phyloP scores from a whole-genome alignment of 176 grass and related monocot species.

The Juncus effusus region DNA sequence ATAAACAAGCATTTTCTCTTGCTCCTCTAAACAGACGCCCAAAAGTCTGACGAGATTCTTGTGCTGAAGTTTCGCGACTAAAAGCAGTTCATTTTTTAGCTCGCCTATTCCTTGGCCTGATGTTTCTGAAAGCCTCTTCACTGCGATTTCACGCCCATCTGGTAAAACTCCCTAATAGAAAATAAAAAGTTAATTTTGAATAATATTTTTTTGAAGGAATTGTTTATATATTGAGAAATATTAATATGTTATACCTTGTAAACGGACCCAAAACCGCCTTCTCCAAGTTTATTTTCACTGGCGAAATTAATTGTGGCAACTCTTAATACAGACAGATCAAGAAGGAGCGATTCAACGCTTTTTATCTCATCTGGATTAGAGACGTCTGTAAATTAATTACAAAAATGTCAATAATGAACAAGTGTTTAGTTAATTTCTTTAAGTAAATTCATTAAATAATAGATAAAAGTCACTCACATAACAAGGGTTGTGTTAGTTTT shows the following conservation, averaged over 20 bases:
- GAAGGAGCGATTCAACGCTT: constrained; percentile 31
- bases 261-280: constrained; percentile 62
- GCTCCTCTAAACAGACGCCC: constrained; percentile 31
- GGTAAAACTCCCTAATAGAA: constrained; percentile 19
- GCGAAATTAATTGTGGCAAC: constrained; percentile 48
- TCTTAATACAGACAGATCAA: constrained; percentile 35
- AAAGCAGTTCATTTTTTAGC: constrained; percentile 30
- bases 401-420: constrained; percentile 5
- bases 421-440: neutral
- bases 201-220: neutral
- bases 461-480: constrained; percentile 1
- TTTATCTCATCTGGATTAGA: constrained; percentile 23
- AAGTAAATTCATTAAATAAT: neutral
- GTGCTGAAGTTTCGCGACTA: constrained; percentile 35
- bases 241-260: constrained; percentile 35
- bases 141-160: constrained; percentile 29
- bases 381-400: constrained; percentile 12
- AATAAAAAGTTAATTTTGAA: neutral
- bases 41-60: constrained; percentile 33
- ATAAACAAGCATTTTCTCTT: constrained; percentile 33
- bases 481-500: neutral
- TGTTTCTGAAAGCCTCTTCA: constrained; percentile 18
- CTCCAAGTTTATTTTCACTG: constrained; percentile 50
- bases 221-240: too few relatives aligned
- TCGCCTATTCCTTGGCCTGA: constrained; percentile 22